Evolutionary conservation across 306 rosid genomes (phyloP).

Genomic region (Quercus alba): DNA sequence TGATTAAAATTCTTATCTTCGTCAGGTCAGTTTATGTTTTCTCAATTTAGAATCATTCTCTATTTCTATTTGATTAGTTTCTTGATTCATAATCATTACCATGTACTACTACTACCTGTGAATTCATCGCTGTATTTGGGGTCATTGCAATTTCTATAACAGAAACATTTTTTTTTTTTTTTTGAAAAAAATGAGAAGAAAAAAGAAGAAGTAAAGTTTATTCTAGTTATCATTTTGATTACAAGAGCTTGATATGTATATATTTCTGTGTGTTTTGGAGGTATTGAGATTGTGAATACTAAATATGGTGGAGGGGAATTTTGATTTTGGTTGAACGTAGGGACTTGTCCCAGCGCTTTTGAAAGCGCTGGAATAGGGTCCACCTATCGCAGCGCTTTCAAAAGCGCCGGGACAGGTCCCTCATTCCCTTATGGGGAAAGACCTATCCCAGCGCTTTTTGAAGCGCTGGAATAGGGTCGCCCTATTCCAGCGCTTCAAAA

Average conservation of each 20-base stretch:
- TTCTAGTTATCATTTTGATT: no score
- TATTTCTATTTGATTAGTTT: neutral
- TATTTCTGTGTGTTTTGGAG: neutral
- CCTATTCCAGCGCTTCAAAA: no score
- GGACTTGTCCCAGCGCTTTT: no score
- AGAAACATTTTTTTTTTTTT: neutral
- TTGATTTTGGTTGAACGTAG: neutral
- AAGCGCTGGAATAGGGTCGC: no score
- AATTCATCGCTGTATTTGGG: neutral
- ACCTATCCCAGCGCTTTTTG: no score
- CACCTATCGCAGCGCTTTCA: no score
- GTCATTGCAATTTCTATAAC: neutral
- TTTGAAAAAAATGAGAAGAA: neutral
- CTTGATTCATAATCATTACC: neutral
- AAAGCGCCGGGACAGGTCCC: no score
- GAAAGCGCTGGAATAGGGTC: no score
- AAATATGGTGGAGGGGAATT: neutral
- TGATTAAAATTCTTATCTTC: constrained; percentile 7
- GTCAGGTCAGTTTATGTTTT: constrained; percentile 29
- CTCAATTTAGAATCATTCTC: neutral
- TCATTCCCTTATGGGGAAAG: no score
- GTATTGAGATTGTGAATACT: neutral
- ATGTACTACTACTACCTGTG: neutral
- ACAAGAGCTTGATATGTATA: neutral
- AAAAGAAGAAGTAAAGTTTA: neutral